Evolutionary conservation across 805 yeast species (phyloP).

Genomic region (Scheffersomyces spartinae): DNA sequence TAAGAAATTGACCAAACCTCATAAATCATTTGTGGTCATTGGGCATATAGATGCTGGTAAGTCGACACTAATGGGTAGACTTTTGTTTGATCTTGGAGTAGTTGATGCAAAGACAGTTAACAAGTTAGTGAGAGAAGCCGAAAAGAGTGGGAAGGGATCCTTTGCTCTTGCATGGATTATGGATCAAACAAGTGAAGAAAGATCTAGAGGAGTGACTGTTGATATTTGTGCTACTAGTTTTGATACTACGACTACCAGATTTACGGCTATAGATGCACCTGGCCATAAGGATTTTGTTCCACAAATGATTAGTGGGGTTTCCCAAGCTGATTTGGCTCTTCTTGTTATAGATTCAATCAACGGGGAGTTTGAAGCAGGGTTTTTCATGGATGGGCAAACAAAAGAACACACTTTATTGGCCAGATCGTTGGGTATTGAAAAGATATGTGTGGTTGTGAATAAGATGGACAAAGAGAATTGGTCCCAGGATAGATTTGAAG

Average conservation of each 20-base stretch:
- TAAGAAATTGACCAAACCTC: conserved; percentile 33
- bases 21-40: conserved; percentile 63
- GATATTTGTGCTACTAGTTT: conserved; percentile 63
- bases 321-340: conserved; percentile 68
- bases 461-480: conserved; percentile 58
- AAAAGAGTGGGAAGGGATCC: conserved; percentile 59
- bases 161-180: conserved; percentile 80
- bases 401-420: conserved; percentile 68
- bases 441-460: conserved; percentile 52
- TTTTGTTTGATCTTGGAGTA: conserved; percentile 54
- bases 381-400: conserved; percentile 59
- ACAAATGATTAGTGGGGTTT: conserved; percentile 74
- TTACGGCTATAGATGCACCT: conserved; percentile 75
- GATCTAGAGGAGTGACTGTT: conserved; percentile 67
- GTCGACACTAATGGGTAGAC: conserved; percentile 67
- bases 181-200: conserved; percentile 72
- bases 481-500: conserved; percentile 40
- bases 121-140: conserved; percentile 53
- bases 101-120: conserved; percentile 55
- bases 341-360: conserved; percentile 56
- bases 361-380: conserved; percentile 65
- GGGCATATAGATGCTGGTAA: conserved; percentile 87
- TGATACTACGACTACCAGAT: conserved; percentile 41
- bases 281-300: conserved; percentile 80
- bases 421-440: conserved; percentile 52